Evolutionary conservation across 768 basidiomycete genomes (phyloP), one percentile per base, ranked within the genome.

Genomic region (Tulasnella sp.): DNA sequence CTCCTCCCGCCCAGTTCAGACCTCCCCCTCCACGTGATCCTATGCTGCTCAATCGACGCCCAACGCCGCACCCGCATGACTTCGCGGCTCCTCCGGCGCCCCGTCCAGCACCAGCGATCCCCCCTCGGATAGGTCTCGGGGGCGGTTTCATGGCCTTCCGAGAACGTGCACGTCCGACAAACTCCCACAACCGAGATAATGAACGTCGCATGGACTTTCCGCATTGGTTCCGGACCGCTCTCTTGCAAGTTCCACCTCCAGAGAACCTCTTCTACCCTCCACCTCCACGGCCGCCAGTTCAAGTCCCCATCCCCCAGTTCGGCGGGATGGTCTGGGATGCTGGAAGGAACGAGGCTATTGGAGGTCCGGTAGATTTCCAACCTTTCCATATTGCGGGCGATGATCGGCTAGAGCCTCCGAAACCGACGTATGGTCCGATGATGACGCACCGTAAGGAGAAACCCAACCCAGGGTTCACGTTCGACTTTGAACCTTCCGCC

Each of bases 241-340:
- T 48, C 10, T 42, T 38, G n/a, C 44, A 14, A 44, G 40, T n/a
- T 42, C 31, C 27, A 34, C 24, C 2, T 39, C 46, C 74, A 10
- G 46, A n/a, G n/a, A 46, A 36, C 39, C 44, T 42, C 46, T 74
- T 74, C 9, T 42, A n/a, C 27, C 74, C 40, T 39, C 46, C 74
- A 46, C 27, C 40, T 44, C 74, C 31, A 0, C 27, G 75, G 40
- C n/a, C 31, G 27, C n/a, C 39, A 12, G 75, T 48, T 7, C 75
- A 75, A 48, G 75, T 75, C 44, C 42, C 46, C 24, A 42, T 75
- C 9, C 75, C 75, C 12, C 42, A 24, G 16, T 75, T 74, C 40
- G 75, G 75, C 21, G 75, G 75, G 9, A 75, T 75, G 75, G 44
- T 75, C n/a, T 75, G 75, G 75, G 46, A 75, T 19, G 75, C 75